These are phyloP conservation scores for Blastobotrys parvus DNA, from an alignment of 805 yeast genomes.

Conservation along the genomic window DNA sequence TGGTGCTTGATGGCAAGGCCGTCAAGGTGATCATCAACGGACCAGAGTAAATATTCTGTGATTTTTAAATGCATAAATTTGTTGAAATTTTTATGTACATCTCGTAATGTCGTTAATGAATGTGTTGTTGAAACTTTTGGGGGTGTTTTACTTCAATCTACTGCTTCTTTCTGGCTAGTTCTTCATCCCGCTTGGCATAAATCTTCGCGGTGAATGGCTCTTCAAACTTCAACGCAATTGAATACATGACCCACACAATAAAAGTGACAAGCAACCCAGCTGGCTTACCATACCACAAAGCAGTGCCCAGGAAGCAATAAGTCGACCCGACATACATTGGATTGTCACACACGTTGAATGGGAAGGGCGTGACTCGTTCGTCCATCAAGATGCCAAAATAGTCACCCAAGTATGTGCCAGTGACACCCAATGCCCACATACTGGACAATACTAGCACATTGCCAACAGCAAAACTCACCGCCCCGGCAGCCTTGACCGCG, in stretches of 20 bases:
- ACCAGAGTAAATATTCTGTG: conserved; percentile 45
- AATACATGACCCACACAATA: conserved; percentile 74
- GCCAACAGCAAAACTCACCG: conserved; percentile 52
- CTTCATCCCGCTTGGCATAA: conserved; percentile 62
- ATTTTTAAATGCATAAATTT: neutral
- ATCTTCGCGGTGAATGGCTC: conserved; percentile 94
- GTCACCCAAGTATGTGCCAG: conserved; percentile 96
- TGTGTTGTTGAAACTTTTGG: neutral
- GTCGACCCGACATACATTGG: conserved; percentile 97
- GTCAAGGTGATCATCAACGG: conserved; percentile 80
- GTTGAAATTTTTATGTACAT: neutral
- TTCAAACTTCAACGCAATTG: conserved; percentile 76
- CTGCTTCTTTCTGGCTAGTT: conserved; percentile 24
- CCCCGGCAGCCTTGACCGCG: conserved; percentile 43
- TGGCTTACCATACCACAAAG: conserved; percentile 81
- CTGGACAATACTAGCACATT: conserved; percentile 73
- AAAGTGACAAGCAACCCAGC: conserved; percentile 71
- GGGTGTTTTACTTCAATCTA: conserved; percentile 6
- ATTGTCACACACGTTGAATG: conserved; percentile 82
- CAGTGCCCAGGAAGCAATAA: conserved; percentile 82
- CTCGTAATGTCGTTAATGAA: neutral
- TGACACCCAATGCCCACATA: conserved; percentile 88
- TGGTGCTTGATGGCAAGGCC: conserved; percentile 56
- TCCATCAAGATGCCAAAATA: conserved; percentile 94
- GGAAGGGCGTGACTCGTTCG: conserved; percentile 83